Percentiles rank a stretch among this genome's conserved stretches.
phyloP scores from a whole-genome alignment of 305 asterid genomes.

The Fraxinus nigra region DNA sequence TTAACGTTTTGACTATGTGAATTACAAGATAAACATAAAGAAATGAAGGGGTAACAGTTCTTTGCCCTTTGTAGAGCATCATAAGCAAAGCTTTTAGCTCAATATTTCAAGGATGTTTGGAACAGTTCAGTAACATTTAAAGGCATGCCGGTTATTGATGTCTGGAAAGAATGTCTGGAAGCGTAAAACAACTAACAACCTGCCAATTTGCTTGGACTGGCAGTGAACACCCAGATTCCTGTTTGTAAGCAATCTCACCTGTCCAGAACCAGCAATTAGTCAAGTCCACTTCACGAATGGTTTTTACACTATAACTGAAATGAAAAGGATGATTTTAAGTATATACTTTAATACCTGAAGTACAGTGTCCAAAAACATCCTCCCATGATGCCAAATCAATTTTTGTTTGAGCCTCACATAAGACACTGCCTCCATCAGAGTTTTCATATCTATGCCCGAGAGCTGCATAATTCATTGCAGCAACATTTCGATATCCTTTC shows the following conservation, averaged over 20 bases:
- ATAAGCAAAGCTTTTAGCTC: not conserved
- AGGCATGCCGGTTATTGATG: not conserved
- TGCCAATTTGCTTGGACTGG: conserved; percentile 53
- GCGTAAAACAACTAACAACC: conserved; percentile 31
- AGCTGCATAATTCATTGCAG: conserved; percentile 39
- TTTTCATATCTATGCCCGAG: conserved; percentile 33
- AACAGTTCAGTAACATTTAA: not conserved
- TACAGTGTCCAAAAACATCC: conserved; percentile 41
- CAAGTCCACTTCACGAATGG: not conserved
- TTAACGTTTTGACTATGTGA: not conserved
- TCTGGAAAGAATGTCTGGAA: not conserved
- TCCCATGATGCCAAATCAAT: conserved; percentile 51
- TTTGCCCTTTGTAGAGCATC: not conserved
- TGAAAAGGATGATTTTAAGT: not conserved
- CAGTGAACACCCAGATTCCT: conserved; percentile 40
- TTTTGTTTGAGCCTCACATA: conserved; percentile 37
- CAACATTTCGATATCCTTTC: conserved; percentile 40
- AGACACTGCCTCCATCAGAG: conserved; percentile 34
- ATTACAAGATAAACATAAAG: not conserved
- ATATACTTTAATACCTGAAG: conserved; percentile 43
- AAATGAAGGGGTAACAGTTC: not conserved
- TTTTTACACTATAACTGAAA: not conserved
- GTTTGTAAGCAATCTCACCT: conserved; percentile 58
- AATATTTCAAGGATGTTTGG: not conserved
- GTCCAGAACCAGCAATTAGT: conserved; percentile 31